Conservation (phyloP, 2,329 filamentous ascomycete species). For the Aspergillus luchuensis region DNA sequence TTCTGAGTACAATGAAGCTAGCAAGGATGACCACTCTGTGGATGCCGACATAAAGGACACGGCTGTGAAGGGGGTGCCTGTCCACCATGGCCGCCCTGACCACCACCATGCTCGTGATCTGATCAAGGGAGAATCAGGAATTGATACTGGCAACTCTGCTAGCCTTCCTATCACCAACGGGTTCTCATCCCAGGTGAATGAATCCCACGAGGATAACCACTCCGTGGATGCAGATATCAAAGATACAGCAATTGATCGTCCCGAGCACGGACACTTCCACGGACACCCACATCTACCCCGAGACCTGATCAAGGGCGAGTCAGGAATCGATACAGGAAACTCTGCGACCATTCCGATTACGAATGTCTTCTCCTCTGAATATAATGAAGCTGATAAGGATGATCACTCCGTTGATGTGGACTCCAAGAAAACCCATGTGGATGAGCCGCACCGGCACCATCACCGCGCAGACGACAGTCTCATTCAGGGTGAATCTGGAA, state of each 20-base stretch:
- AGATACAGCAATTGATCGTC: neutral
- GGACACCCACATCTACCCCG: neutral
- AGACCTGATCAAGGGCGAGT: neutral
- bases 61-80: neutral
- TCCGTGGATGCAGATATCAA: constrained; percentile 23
- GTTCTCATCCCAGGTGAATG: constrained; percentile 16
- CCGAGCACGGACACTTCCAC: neutral
- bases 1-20: neutral
- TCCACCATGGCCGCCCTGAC: constrained; percentile 7
- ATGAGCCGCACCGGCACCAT: neutral
- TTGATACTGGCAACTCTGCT: constrained; percentile 20
- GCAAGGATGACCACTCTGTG: constrained; percentile 9
- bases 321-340: constrained; percentile 11
- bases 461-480: neutral
- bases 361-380: neutral
- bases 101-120: constrained; percentile 4
- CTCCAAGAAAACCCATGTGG: neutral
- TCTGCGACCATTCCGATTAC: neutral
- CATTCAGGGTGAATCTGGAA: constrained; percentile 26
- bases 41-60: neutral
- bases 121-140: constrained; percentile 19
- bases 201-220: constrained; percentile 29
- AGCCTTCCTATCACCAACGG: constrained; percentile 13
- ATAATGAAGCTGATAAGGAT: constrained; percentile 3
- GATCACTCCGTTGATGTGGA: constrained; percentile 13